Percentiles rank a stretch among this genome's conserved stretches.
Conservation (phyloP, 495 filamentous ascomycete species). For the Pyrenula aspistea region DNA sequence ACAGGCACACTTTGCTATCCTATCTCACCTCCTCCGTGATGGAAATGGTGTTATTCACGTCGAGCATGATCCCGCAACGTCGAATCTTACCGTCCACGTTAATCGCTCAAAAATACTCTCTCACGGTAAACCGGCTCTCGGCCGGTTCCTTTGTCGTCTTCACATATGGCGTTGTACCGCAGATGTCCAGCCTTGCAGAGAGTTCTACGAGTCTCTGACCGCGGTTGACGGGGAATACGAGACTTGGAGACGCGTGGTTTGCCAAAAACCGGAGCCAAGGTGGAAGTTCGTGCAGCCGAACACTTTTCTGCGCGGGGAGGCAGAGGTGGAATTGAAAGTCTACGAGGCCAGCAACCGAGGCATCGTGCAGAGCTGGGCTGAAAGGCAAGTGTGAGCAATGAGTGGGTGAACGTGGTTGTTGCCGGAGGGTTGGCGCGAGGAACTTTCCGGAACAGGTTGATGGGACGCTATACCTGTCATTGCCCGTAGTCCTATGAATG, state of each 20-base stretch:
- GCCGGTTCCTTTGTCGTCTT: conserved; percentile 25
- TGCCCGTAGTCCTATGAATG: too few species aligned
- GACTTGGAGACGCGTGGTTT: conserved; percentile 14
- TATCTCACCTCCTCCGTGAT: conserved; percentile 22
- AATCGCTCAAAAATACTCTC: conserved; percentile 22
- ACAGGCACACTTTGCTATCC: conserved; percentile 31
- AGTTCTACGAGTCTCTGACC: conserved; percentile 27
- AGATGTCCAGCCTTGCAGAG: conserved; percentile 21
- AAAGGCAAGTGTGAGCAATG: conserved; percentile 6
- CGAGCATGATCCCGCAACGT: conserved; percentile 4
- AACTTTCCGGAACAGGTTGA: too few species aligned
- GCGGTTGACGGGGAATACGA: conserved; percentile 22
- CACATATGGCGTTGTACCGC: conserved; percentile 37
- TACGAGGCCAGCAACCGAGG: conserved; percentile 26
- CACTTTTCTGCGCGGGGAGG: conserved; percentile 23
- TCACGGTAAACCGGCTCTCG: conserved; percentile 29
- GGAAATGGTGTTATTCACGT: conserved; percentile 20
- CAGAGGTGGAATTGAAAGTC: conserved; percentile 23
- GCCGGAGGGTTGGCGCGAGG: too few species aligned
- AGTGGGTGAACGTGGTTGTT: too few species aligned
- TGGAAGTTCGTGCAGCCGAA: conserved; percentile 31
- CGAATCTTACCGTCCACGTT: conserved; percentile 18
- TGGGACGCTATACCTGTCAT: too few species aligned
- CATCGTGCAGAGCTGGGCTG: conserved; percentile 32
- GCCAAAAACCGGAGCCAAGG: conserved; percentile 16